phyloP scores from a whole-genome alignment of 768 basidiomycete species.

The Podaxis sp. region DNA sequence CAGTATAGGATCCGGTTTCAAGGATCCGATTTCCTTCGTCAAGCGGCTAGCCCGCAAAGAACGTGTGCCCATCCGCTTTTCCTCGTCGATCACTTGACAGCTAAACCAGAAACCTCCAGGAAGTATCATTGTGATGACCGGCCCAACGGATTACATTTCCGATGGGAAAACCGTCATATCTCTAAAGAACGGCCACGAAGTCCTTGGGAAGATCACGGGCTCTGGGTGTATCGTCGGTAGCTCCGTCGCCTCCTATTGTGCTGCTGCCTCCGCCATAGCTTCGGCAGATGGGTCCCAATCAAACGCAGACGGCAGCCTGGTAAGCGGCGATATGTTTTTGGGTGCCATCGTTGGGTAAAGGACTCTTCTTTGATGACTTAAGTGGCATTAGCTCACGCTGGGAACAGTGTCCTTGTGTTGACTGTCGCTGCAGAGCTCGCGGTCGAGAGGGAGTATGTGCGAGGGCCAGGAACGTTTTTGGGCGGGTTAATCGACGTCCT shows the following conservation, averaged over 20 bases:
- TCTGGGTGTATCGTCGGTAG: conserved; percentile 87
- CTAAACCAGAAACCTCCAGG: conserved; percentile 39
- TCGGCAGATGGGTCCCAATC: conserved; percentile 31
- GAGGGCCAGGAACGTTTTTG: conserved; percentile 66
- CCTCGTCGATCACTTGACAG: neutral
- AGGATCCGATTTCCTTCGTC: conserved; percentile 72
- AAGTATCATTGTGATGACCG: conserved; percentile 81
- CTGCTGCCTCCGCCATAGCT: conserved; percentile 42
- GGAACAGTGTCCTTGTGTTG: conserved; percentile 52
- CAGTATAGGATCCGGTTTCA: conserved; percentile 75
- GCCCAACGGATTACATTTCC: conserved; percentile 78
- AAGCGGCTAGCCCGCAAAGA: conserved; percentile 68
- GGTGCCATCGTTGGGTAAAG: conserved; percentile 78
- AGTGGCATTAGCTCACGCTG: neutral
- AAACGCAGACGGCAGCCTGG: conserved; percentile 43
- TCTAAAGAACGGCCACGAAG: conserved; percentile 69
- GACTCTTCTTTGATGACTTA: neutral
- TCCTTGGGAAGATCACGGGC: conserved; percentile 83
- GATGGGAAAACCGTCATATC: conserved; percentile 73
- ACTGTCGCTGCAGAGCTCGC: conserved; percentile 66
- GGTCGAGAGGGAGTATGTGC: conserved; percentile 44
- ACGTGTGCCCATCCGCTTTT: conserved; percentile 46
- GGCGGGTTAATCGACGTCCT: conserved; percentile 63
- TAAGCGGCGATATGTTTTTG: conserved; percentile 75
- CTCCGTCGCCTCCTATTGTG: conserved; percentile 78